phyloP scores from a whole-genome alignment of 2,329 filamentous ascomycete genomes.

The Alternaria ethzedia region DNA sequence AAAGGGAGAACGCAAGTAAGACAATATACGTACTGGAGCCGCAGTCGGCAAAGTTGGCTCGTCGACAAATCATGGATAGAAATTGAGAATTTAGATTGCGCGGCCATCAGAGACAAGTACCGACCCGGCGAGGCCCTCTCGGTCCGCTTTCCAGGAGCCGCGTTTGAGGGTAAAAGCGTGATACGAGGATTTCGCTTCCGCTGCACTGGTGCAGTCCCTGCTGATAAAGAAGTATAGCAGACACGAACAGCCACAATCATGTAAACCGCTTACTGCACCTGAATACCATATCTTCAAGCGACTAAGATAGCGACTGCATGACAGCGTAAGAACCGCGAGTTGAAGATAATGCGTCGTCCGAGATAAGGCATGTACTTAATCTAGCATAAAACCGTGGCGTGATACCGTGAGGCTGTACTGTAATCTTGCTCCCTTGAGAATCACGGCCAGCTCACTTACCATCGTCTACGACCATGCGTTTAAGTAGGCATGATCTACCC shows the following conservation, averaged over 20 bases:
- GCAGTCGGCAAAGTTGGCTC: conserved; percentile 7
- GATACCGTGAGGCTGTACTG: neutral
- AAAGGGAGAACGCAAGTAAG: neutral
- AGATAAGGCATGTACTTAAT: neutral
- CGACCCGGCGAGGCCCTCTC: conserved; percentile 6
- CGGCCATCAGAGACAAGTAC: neutral
- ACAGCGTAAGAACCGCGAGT: neutral
- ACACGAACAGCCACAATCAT: conserved; percentile 5
- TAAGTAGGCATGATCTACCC: neutral
- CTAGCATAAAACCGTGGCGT: conserved; percentile 1
- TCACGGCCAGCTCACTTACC: neutral
- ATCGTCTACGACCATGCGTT: neutral
- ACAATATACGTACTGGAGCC: conserved; percentile 6
- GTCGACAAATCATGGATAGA: conserved; percentile 2
- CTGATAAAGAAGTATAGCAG: neutral
- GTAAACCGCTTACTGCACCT: conserved; percentile 1
- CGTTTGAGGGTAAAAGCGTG: conserved; percentile 4
- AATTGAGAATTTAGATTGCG: conserved; percentile 21
- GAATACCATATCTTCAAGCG: neutral
- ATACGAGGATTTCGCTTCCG: conserved; percentile 19
- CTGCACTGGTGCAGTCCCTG: conserved; percentile 16
- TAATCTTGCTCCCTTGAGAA: neutral
- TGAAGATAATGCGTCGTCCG: neutral
- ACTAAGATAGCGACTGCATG: neutral
- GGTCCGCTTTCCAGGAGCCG: conserved; percentile 1